Evolutionary conservation across 2,329 filamentous ascomycete genomes (phyloP).

Genomic region (Aspergillus eucalypticola): DNA sequence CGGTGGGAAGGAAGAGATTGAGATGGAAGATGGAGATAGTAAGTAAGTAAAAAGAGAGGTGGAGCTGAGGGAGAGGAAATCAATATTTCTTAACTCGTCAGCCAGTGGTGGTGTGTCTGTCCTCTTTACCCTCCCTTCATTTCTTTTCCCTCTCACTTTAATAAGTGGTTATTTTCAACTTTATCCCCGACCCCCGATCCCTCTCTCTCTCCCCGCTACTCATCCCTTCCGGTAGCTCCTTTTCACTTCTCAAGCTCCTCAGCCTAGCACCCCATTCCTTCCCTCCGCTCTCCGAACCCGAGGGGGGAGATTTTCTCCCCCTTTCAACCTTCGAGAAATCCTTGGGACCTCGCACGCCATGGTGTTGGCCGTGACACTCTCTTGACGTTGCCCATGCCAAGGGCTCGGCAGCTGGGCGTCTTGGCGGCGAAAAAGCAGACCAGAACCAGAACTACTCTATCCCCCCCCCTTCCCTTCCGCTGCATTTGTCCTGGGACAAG

Average conservation of each 20-base stretch:
- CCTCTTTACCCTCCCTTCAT: background rate
- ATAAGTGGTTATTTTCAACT: background rate
- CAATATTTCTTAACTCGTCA: no score
- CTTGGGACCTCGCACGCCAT: background rate
- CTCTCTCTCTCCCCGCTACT: background rate
- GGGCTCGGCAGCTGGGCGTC: conserved; percentile 36
- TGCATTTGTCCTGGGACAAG: conserved; percentile 17
- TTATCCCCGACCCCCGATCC: background rate
- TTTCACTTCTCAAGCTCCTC: no score
- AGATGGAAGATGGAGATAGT: background rate
- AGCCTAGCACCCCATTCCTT: background rate
- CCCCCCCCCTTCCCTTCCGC: conserved; percentile 18
- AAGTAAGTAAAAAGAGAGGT: no score
- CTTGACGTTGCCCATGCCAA: conserved; percentile 29
- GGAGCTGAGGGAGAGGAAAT: background rate
- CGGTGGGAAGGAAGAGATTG: background rate
- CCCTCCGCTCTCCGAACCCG: background rate
- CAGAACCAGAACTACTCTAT: conserved; percentile 7
- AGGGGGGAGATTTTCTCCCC: background rate
- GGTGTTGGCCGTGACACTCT: conserved; percentile 10
- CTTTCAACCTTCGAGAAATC: background rate
- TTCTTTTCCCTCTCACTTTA: background rate
- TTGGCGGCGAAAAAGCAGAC: conserved; percentile 24
- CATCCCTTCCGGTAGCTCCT: no score
- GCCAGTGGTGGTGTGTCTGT: no score